These are phyloP conservation scores for Stephania japonica DNA, from an alignment of 164 flowering plant species.

Conservation along the genomic window DNA sequence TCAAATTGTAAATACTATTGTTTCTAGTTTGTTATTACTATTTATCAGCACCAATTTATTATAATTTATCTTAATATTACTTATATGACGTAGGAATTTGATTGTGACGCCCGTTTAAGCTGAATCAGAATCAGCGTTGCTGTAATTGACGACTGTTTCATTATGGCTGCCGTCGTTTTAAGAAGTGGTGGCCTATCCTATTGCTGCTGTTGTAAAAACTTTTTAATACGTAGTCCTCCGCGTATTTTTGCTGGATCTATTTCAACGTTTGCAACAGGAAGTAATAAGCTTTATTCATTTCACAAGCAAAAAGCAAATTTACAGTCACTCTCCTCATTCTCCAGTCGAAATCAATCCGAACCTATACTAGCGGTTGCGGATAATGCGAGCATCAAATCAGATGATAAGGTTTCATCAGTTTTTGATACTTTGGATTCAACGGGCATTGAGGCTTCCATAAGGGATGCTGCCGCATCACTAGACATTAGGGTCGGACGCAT, in stretches of 20 bases:
- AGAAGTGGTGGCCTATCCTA: background rate
- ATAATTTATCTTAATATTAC: too few species aligned
- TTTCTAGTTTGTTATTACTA: too few species aligned
- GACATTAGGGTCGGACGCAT: conserved; percentile 82
- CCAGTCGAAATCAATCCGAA: background rate
- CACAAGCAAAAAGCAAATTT: background rate
- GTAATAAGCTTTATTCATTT: background rate
- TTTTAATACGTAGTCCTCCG: background rate
- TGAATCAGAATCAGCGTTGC: too few species aligned
- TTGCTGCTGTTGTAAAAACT: background rate
- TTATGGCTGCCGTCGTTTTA: background rate
- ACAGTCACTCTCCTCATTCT: background rate
- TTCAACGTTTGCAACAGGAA: background rate
- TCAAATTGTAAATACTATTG: too few species aligned
- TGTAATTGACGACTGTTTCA: too few species aligned
- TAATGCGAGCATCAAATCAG: background rate
- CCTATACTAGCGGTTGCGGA: background rate
- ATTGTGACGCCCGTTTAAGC: too few species aligned
- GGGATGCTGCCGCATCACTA: conserved; percentile 44
- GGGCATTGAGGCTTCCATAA: conserved; percentile 19
- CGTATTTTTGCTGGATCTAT: background rate
- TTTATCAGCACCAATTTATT: too few species aligned
- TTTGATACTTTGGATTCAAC: background rate
- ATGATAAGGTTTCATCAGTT: background rate
- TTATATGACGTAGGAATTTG: too few species aligned